Conservation (phyloP, 495 filamentous ascomycete species). For the Astrocystis sublimbata region DNA sequence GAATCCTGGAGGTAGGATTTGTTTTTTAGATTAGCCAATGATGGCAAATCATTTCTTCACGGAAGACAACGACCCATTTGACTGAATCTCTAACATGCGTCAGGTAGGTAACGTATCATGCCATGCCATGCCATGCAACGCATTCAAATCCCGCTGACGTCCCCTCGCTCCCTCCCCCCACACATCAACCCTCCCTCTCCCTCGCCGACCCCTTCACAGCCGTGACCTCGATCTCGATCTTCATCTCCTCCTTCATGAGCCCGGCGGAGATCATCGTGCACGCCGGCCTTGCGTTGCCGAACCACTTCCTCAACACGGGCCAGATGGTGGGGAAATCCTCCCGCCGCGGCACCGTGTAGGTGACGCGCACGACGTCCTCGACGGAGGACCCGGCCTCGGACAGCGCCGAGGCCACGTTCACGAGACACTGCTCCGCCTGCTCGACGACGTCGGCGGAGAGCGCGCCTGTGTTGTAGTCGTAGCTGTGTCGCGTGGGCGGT, state of each 20-base stretch:
- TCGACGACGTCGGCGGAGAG: conserved; percentile 34
- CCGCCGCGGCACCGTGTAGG: conserved; percentile 41
- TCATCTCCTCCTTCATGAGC: conserved; percentile 44
- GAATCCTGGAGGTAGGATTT: not conserved
- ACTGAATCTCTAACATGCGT: no score
- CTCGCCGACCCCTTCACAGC: conserved; percentile 23
- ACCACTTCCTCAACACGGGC: conserved; percentile 39
- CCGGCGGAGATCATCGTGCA: conserved; percentile 44
- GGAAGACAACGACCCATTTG: no score
- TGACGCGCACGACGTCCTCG: conserved; percentile 39
- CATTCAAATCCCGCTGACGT: not conserved
- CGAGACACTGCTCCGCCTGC: conserved; percentile 39
- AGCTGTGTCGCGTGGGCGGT: conserved; percentile 24
- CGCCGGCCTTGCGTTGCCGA: conserved; percentile 39
- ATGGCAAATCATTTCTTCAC: not conserved
- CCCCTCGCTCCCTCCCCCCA: not conserved
- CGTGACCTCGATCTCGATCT: conserved; percentile 46
- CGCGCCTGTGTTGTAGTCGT: conserved; percentile 39
- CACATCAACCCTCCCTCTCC: not conserved
- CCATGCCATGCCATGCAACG: not conserved
- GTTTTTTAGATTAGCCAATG: not conserved
- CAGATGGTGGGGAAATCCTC: conserved; percentile 34
- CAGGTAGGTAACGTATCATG: conserved; percentile 10
- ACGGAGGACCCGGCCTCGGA: conserved; percentile 32
- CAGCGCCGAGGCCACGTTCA: conserved; percentile 38